A percentile compares a stretch with the other conserved stretches of the same genome.
phyloP scores from a whole-genome alignment of 169 alveolate species.

The Eimeria tenella region DNA sequence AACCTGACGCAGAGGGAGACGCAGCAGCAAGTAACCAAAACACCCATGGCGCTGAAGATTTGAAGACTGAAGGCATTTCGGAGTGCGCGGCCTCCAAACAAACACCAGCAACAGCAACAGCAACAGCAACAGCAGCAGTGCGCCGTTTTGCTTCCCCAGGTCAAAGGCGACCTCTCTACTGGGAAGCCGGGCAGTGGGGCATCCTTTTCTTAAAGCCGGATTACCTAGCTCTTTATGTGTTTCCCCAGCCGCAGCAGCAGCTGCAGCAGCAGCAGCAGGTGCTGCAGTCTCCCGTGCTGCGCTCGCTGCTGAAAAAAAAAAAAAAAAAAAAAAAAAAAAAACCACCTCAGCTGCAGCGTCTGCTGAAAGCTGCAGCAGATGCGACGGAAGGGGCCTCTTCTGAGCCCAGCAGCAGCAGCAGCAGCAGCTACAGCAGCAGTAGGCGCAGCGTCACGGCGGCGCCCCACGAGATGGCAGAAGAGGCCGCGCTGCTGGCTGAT shows the following conservation, averaged over 20 bases:
- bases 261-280: constrained; percentile 47
- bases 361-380: background rate
- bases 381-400: background rate
- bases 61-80: background rate
- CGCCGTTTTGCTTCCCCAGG: background rate
- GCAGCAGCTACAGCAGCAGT: constrained; percentile 24
- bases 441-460: background rate
- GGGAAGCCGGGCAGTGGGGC: constrained; percentile 57
- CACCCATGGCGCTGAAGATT: background rate
- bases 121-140: constrained; percentile 15
- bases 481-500: constrained; percentile 45
- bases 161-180: constrained; percentile 10
- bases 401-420: constrained; percentile 33
- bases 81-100: background rate
- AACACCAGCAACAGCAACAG: background rate
- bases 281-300: constrained; percentile 45
- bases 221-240: background rate
- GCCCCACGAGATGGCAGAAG: constrained; percentile 53
- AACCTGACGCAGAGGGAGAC: constrained; percentile 2
- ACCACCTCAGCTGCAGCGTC: constrained; percentile 37
- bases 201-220: constrained; percentile 21
- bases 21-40: background rate
- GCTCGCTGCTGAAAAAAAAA: no score
- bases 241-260: constrained; percentile 45
- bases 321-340: no score